Conservation (phyloP, 2,329 filamentous ascomycete species). For the Phymatotrichopsis omnivora region DNA sequence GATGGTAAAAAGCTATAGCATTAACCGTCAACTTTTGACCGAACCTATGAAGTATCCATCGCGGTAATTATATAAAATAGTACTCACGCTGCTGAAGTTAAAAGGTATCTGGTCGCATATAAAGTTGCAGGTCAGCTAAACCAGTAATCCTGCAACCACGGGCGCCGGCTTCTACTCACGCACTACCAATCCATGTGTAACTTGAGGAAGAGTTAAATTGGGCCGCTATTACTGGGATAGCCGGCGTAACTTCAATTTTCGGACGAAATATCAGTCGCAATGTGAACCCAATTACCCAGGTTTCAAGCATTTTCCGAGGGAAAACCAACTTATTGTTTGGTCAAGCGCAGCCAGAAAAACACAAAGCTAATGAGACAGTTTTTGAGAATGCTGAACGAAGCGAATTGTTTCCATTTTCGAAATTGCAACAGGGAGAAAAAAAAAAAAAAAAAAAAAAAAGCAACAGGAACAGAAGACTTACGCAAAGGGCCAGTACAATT, state of each 20-base stretch:
- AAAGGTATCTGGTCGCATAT: constrained; percentile 37
- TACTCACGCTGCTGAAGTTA: constrained; percentile 42
- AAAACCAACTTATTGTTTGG: constrained; percentile 28
- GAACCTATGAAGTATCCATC: too few species aligned
- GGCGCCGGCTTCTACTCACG: constrained; percentile 60
- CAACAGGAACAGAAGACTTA: constrained; percentile 21
- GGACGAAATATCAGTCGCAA: constrained; percentile 13
- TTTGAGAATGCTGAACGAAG: constrained; percentile 3
- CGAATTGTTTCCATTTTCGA: not conserved
- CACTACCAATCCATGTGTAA: constrained; percentile 68
- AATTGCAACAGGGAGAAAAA: constrained; percentile 1
- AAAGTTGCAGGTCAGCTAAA: not conserved
- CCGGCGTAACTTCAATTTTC: constrained; percentile 54
- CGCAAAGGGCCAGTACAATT: constrained; percentile 31
- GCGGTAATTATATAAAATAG: constrained; percentile 31
- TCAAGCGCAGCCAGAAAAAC: constrained; percentile 31
- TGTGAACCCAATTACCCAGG: constrained; percentile 13
- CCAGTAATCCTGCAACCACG: too few species aligned
- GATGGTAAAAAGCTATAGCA: constrained; percentile 40
- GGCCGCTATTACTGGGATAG: constrained; percentile 53
- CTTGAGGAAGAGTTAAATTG: constrained; percentile 57
- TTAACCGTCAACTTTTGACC: too few species aligned
- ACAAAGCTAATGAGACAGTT: constrained; percentile 25
- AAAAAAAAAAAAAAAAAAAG: too few species aligned
- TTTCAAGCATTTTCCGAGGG: not conserved